Evolutionary conservation across 768 basidiomycete genomes (phyloP), one percentile per base, ranked within the genome.

Genomic region (Suillus lakei): DNA sequence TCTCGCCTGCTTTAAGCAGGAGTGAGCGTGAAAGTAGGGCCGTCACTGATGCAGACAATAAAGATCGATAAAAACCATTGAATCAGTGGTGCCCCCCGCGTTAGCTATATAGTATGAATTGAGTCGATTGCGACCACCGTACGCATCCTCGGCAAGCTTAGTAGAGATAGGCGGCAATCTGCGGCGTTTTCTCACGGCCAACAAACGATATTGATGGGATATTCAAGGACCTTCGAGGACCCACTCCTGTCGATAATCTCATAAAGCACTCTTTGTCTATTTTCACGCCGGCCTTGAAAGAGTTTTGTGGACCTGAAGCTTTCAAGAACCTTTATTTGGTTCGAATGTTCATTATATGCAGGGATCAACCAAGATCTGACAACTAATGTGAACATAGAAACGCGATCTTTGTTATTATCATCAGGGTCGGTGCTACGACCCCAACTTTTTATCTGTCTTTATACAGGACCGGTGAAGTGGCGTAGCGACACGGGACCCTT

Each of bases 191-290:
- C 55, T 23, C 55, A 58, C 55, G 36, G 23, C 1, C n/a, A n/a
- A 5, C 8, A 6, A n/a, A n/a, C 21, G 21, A 23, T 55, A 54
- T 26, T 13, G 21, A 18, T 30, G 16, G 34, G 34, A 36, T 13
- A 34, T n/a, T 15, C 32, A 12, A 38, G 55, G 36, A 58, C 55
- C 55, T 16, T 56, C 55, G 18, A 38, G 55, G 36, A 58, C 55
- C 55, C 55, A 58, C 56, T 38, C 26, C 38, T 58, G 56, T 58
- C 56, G 4, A 56, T 34, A 36, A 55, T 15, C 34, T 36, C 28
- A 10, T 53, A 21, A 26, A 18, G 4, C 28, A 30, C 30, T 32
- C 30, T 32, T 32, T 54, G 53, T 32, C 21, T 54, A 54, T 36
- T 4, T 55, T 56, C 55, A 13, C 34, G 34, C 34, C n/a, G 15